Evolutionary conservation across 192 early-diverging fungal species (phyloP).

Genomic region (Coemansia biformis): DNA sequence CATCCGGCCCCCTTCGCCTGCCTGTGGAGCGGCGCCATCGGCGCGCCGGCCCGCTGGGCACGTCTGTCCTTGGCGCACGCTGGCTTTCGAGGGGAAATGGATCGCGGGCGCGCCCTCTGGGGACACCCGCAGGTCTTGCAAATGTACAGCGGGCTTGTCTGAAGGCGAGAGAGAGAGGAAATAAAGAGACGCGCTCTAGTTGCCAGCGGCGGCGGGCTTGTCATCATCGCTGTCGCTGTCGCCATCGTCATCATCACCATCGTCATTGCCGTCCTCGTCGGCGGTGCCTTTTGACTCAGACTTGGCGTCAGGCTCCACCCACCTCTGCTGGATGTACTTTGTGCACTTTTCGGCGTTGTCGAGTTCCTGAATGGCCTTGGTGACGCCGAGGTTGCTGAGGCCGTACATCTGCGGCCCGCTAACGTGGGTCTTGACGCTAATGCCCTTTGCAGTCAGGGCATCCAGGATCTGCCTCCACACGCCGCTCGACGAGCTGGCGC

Average conservation of each 20-base stretch:
- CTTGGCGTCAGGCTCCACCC: slow-evolving; percentile 15
- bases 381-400: slow-evolving; percentile 60
- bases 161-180: not conserved
- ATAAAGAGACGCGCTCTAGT: not conserved
- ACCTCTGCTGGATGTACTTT: slow-evolving; percentile 44
- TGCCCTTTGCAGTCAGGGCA: slow-evolving; percentile 54
- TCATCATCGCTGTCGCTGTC: not conserved
- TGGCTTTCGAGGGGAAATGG: too few species aligned
- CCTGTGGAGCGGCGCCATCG: too few species aligned
- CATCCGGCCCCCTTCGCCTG: too few species aligned
- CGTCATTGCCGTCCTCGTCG: slow-evolving; percentile 1
- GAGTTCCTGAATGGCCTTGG: slow-evolving; percentile 66
- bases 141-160: too few species aligned
- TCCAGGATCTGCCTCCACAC: slow-evolving; percentile 66
- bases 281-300: not conserved
- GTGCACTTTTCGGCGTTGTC: slow-evolving; percentile 30
- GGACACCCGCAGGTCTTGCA: too few species aligned
- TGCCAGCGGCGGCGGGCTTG: not conserved
- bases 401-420: slow-evolving; percentile 70
- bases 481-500: slow-evolving; percentile 61
- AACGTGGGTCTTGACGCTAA: slow-evolving; percentile 64
- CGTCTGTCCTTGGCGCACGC: too few species aligned
- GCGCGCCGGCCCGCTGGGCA: too few species aligned
- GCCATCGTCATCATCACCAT: slow-evolving; percentile 2
- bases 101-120: too few species aligned